These are phyloP conservation scores for Trypanosoma cruzi DNA, from an alignment of 208 protist genomes.

Conservation along the genomic window DNA sequence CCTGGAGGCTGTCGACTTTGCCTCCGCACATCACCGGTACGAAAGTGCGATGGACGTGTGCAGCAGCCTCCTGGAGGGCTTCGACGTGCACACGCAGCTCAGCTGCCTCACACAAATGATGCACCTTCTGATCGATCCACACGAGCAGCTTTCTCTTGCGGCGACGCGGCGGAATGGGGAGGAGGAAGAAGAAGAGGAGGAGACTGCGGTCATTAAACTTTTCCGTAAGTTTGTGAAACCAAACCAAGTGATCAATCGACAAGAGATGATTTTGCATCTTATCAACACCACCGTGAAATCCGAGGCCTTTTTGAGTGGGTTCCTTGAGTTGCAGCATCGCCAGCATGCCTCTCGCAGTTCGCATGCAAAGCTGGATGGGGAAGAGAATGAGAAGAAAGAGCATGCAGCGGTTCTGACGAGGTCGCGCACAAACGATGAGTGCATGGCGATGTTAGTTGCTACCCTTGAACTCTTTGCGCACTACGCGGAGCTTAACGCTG, in stretches of 20 bases:
- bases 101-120: conserved; percentile 79
- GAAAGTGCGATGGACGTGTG: conserved; percentile 77
- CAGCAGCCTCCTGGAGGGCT: conserved; percentile 72
- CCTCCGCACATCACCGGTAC: conserved; percentile 49
- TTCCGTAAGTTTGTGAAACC: conserved; percentile 87
- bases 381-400: conserved; percentile 29
- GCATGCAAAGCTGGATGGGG: conserved; percentile 22
- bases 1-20: conserved; percentile 63
- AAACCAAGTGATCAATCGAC: conserved; percentile 89
- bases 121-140: conserved; percentile 74
- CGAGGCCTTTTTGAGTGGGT: conserved; percentile 78
- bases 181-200: conserved; percentile 33
- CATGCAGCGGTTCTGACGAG: conserved; percentile 36
- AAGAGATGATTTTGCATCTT: conserved; percentile 78
- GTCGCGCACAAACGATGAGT: conserved; percentile 50
- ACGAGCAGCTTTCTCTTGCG: conserved; percentile 39
- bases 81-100: conserved; percentile 85
- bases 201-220: conserved; percentile 46
- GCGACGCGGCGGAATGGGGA: conserved; percentile 3
- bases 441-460: conserved; percentile 76
- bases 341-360: background rate
- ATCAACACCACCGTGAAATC: conserved; percentile 86
- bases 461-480: conserved; percentile 80
- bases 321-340: conserved; percentile 81
- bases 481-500: conserved; percentile 71